Conservation (phyloP, 2,329 filamentous ascomycete species). For the Microcyclospora tardicrescens region DNA sequence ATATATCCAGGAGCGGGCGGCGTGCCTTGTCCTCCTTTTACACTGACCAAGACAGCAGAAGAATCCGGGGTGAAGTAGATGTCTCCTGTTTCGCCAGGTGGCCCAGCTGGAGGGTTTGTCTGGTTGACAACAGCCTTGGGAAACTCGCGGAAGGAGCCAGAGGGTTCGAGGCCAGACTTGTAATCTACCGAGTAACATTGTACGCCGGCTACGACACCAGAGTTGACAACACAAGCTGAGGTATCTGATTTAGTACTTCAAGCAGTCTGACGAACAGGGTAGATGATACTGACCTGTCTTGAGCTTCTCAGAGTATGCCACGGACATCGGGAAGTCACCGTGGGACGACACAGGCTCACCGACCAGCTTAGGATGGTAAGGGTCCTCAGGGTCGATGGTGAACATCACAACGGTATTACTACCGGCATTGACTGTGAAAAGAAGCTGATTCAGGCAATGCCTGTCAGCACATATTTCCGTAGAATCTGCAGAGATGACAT, state of each 20-base stretch:
- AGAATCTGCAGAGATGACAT: neutral
- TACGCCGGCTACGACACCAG: slow-evolving; percentile 7
- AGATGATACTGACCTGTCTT: slow-evolving; percentile 3
- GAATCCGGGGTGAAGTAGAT: slow-evolving; percentile 11
- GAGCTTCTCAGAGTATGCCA: slow-evolving; percentile 7
- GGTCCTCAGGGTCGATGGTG: slow-evolving; percentile 6
- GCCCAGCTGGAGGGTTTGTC: slow-evolving; percentile 7
- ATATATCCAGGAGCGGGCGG: slow-evolving; percentile 4
- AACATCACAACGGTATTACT: slow-evolving; percentile 7
- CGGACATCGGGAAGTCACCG: slow-evolving; percentile 9
- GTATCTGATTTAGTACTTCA: neutral
- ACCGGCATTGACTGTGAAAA: slow-evolving; percentile 9
- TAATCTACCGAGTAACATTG: slow-evolving; percentile 7
- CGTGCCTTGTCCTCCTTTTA: slow-evolving; percentile 8
- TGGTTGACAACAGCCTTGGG: slow-evolving; percentile 5
- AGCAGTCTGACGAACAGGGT: neutral
- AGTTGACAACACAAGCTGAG: slow-evolving; percentile 9
- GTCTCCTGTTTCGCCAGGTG: slow-evolving; percentile 6
- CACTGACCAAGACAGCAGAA: slow-evolving; percentile 7
- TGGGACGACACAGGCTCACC: slow-evolving; percentile 5
- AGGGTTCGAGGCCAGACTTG: slow-evolving; percentile 2
- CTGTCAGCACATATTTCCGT: neutral
- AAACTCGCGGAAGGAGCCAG: slow-evolving; percentile 4
- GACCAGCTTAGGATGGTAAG: slow-evolving; percentile 3
- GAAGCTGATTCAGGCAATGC: slow-evolving; percentile 1